Percentiles rank a stretch among this genome's conserved stretches.
Conservation (phyloP, 2,329 filamentous ascomycete genomes). For the Cryphonectria naterciae region DNA sequence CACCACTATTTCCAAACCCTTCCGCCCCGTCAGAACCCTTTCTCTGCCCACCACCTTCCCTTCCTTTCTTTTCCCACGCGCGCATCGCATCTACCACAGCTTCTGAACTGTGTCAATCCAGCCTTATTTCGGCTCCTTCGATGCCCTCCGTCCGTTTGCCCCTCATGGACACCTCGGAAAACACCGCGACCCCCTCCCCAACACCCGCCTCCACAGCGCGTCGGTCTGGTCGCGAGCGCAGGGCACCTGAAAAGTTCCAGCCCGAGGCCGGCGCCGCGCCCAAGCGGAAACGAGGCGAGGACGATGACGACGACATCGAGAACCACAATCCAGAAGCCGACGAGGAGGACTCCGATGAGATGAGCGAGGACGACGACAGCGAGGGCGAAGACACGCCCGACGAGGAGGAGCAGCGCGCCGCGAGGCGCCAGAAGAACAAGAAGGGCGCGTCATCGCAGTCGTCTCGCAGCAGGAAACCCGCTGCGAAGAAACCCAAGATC, state of each 20-base stretch:
- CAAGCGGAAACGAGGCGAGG: slow-evolving; percentile 62
- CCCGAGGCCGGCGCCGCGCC: slow-evolving; percentile 53
- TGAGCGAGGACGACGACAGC: slow-evolving; percentile 32
- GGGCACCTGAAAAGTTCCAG: slow-evolving; percentile 62
- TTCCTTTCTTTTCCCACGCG: slow-evolving; percentile 18
- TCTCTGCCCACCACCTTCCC: not conserved
- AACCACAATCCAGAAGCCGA: slow-evolving; percentile 52
- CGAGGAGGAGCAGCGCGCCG: slow-evolving; percentile 48
- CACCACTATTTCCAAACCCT: not conserved
- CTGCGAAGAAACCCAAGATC: slow-evolving; percentile 66
- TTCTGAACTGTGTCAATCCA: slow-evolving; percentile 25
- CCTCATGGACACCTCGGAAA: slow-evolving; percentile 59
- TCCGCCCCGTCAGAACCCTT: slow-evolving; percentile 4
- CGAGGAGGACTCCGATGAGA: slow-evolving; percentile 38
- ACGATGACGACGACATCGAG: slow-evolving; percentile 52
- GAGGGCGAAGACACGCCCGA: slow-evolving; percentile 47
- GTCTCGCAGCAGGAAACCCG: slow-evolving; percentile 57
- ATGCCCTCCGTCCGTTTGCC: slow-evolving; percentile 49
- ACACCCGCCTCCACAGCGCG: slow-evolving; percentile 58
- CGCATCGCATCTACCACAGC: slow-evolving; percentile 33
- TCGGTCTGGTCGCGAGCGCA: slow-evolving; percentile 70
- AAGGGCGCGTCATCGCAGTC: slow-evolving; percentile 44
- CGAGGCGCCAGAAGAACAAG: slow-evolving; percentile 37
- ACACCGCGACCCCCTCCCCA: slow-evolving; percentile 58
- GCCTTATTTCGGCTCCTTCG: slow-evolving; percentile 25